Conservation (phyloP, 2,329 filamentous ascomycete genomes). For the Cladophialophora yegresii region DNA sequence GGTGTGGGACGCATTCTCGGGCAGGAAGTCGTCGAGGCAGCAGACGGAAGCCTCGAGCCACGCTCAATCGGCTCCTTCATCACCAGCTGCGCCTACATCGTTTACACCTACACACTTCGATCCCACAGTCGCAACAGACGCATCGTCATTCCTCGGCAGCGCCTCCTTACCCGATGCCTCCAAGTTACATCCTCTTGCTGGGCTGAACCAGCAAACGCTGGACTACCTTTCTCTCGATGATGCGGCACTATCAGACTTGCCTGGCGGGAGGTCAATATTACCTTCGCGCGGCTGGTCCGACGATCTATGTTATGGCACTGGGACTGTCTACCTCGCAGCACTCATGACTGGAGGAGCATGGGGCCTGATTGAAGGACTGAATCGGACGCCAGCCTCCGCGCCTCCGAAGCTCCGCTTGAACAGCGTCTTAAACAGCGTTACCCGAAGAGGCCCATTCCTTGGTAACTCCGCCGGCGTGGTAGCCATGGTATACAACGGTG, state of each 20-base stretch:
- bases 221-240: slow-evolving; percentile 97
- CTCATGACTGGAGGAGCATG: slow-evolving; percentile 83
- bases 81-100: slow-evolving; percentile 24
- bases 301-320: slow-evolving; percentile 96
- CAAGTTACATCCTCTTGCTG: slow-evolving; percentile 87
- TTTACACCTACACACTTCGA: slow-evolving; percentile 66
- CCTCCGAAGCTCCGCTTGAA: slow-evolving; percentile 92
- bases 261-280: slow-evolving; percentile 81
- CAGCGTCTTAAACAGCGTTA: slow-evolving; percentile 91
- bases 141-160: slow-evolving; percentile 79
- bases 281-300: slow-evolving; percentile 97
- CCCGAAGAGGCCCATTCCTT: slow-evolving; percentile 86
- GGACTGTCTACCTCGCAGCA: slow-evolving; percentile 88
- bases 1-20: slow-evolving; percentile 63
- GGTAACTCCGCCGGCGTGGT: slow-evolving; percentile 96
- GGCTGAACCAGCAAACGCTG: slow-evolving; percentile 86
- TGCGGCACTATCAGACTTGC: slow-evolving; percentile 79
- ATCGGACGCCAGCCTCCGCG: slow-evolving; percentile 67
- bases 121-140: slow-evolving; percentile 68
- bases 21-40: slow-evolving; percentile 53
- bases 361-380: slow-evolving; percentile 87
- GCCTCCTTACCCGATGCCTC: slow-evolving; percentile 81
- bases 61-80: slow-evolving; percentile 46
- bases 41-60: slow-evolving; percentile 44
- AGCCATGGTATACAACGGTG: slow-evolving; percentile 91